Evolutionary conservation across 345 rosid species (phyloP), one percentile per base, ranked within the genome.

Genomic region (Boechera retrofracta): DNA sequence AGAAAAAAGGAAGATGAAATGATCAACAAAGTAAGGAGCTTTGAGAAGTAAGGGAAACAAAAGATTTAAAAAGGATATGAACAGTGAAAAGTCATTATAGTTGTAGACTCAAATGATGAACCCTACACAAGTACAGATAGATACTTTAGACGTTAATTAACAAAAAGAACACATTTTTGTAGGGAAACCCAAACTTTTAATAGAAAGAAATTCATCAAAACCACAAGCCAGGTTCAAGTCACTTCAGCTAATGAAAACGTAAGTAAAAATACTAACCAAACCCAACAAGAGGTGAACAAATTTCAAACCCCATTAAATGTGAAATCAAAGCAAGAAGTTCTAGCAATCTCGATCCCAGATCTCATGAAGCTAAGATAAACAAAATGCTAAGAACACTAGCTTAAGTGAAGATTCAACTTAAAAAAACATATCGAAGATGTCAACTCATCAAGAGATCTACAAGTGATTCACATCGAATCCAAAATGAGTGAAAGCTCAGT

Each of bases 51-150:
- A 69, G 67, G 28, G 52, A 39, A 59, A 42, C 24, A 51, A 69
- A 7, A 54, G 65, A 55, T 24, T 31, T 6, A 24, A 35, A 42
- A 21, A 65, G 48, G 63, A n/a, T 36, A 66, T 33, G 28, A 47
- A 60, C 36, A 59, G 69, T 7, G 47, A 32, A 54, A 35, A 12
- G 71, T 53, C 58, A 69, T 69, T 26, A 68, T 69, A 62, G 66
- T 54, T 54, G 45, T 28, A 77, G 66, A 55, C 76, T 71, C 45
- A 67, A 42, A 74, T 71, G 58, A 71, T 77, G 76, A 77, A 71
- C 75, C 80, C 72, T 77, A 77, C 79, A 59, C 39, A 69, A 69
- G 63, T 41, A 77, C 45, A 55, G 32, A n/a, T 70, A 15, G 36
- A 15, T 13, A 67, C 61, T 57, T 51, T 66, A 75, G 24, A 59